These are phyloP conservation scores for Beta macrorhiza DNA, from an alignment of 179 eudicot genomes.

Conservation along the genomic window DNA sequence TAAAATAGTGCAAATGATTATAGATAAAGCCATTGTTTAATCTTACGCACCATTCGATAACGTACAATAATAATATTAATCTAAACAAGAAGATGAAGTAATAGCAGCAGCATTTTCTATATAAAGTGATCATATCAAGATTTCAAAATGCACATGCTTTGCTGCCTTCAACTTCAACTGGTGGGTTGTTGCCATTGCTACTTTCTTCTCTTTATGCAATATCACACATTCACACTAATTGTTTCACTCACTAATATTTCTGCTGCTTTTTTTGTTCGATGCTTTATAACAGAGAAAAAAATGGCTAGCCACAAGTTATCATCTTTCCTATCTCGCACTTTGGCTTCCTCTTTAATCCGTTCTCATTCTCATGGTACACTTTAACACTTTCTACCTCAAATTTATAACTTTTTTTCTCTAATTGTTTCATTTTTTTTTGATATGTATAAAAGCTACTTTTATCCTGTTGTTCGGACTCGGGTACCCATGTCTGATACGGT, in stretches of 20 bases:
- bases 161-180: conserved; percentile 21
- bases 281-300: background rate
- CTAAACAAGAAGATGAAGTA: conserved; percentile 14
- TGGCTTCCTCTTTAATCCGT: conserved; percentile 24
- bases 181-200: conserved; percentile 20
- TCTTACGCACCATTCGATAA: background rate
- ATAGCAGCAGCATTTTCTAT: conserved; percentile 8
- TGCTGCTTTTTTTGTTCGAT: background rate
- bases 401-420: background rate
- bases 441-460: too few relatives aligned
- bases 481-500: too few relatives aligned
- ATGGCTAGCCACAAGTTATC: conserved; percentile 41
- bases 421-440: too few relatives aligned
- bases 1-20: background rate
- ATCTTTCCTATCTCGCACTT: conserved; percentile 40
- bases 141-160: conserved; percentile 22
- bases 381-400: conserved; percentile 2
- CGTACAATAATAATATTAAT: background rate
- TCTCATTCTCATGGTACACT: conserved; percentile 30
- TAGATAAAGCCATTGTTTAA: background rate
- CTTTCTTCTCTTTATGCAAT: background rate
- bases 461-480: too few relatives aligned
- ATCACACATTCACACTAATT: conserved; percentile 1
- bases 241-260: background rate
- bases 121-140: conserved; percentile 13